A percentile compares a stretch with the other conserved stretches of the same genome.
Conservation (phyloP, 2,329 filamentous ascomycete species). For the Aureobasidium sp. region DNA sequence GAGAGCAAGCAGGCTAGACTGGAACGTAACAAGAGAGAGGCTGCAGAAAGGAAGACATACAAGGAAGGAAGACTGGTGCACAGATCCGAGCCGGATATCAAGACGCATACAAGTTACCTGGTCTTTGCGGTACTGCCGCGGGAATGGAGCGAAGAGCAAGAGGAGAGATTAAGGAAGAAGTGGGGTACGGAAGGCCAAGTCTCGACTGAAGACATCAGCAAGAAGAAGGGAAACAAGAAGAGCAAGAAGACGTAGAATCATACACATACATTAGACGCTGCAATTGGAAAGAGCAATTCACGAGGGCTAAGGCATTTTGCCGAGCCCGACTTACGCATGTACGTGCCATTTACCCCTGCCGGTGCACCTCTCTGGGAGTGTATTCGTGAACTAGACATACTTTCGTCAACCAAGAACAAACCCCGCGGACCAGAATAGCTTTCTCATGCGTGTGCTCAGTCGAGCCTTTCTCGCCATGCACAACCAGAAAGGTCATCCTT, state of each 20-base stretch:
- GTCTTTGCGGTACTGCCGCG: slow-evolving; percentile 83
- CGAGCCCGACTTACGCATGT: too few relatives aligned
- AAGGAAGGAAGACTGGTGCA: slow-evolving; percentile 72
- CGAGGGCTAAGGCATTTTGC: too few relatives aligned
- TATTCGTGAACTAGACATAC: not conserved
- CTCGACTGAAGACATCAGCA: slow-evolving; percentile 31
- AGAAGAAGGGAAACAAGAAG: slow-evolving; percentile 3
- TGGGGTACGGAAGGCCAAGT: slow-evolving; percentile 42
- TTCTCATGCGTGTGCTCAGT: not conserved
- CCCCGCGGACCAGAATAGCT: not conserved
- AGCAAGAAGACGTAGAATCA: slow-evolving; percentile 3
- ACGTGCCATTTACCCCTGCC: too few relatives aligned
- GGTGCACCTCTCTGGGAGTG: not conserved
- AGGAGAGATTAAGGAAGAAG: slow-evolving; percentile 51
- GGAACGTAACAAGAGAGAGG: slow-evolving; percentile 27
- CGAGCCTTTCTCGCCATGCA: slow-evolving; percentile 41
- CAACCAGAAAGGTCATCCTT: slow-evolving; percentile 36
- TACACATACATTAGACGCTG: not conserved
- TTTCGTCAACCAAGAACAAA: not conserved
- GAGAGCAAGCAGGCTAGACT: slow-evolving; percentile 20
- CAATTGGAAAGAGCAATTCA: not conserved
- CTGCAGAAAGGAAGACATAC: slow-evolving; percentile 48
- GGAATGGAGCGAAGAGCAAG: slow-evolving; percentile 77
- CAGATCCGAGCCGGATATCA: slow-evolving; percentile 76
- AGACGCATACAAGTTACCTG: slow-evolving; percentile 95